These are phyloP conservation scores for Pseudozyma hubeiensis DNA, from an alignment of 1,284 basidiomycete species.

Conservation along the genomic window DNA sequence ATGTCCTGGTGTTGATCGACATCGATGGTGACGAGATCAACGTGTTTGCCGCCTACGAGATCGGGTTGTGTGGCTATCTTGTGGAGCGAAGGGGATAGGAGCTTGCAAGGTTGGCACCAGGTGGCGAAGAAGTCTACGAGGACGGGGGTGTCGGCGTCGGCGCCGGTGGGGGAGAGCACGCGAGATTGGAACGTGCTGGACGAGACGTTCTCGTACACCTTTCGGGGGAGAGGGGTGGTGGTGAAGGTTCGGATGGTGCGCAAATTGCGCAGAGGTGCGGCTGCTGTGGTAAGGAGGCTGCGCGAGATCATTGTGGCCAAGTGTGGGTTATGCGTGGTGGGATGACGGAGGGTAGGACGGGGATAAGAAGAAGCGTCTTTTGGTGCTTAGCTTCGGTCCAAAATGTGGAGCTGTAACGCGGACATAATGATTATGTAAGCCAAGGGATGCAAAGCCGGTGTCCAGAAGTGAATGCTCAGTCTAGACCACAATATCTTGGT, in stretches of 20 bases:
- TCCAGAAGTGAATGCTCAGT: too few relatives aligned
- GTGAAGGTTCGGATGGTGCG: slow-evolving; percentile 5
- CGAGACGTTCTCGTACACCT: slow-evolving; percentile 34
- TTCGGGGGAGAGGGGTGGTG: background rate
- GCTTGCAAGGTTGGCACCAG: slow-evolving; percentile 62
- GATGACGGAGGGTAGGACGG: background rate
- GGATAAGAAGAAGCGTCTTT: background rate
- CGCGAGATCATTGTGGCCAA: background rate
- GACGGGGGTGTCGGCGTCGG: slow-evolving; percentile 30
- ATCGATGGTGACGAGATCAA: slow-evolving; percentile 57
- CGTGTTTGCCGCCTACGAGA: slow-evolving; percentile 29
- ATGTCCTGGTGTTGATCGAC: slow-evolving; percentile 52
- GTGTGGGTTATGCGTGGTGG: too few relatives aligned
- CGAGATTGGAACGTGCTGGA: slow-evolving; percentile 18
- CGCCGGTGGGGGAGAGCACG: slow-evolving; percentile 17
- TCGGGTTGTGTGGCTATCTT: slow-evolving; percentile 41
- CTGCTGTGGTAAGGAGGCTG: background rate
- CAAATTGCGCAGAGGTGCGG: background rate
- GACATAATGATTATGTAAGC: too few relatives aligned
- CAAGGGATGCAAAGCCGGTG: too few relatives aligned
- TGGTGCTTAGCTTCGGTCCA: too few relatives aligned
- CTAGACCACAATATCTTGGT: too few relatives aligned
- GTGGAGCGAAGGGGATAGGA: slow-evolving; percentile 52
- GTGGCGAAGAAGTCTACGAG: slow-evolving; percentile 61
- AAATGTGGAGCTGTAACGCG: too few relatives aligned